Conservation (phyloP, 495 filamentous ascomycete genomes). For the Podospora anserina region DNA sequence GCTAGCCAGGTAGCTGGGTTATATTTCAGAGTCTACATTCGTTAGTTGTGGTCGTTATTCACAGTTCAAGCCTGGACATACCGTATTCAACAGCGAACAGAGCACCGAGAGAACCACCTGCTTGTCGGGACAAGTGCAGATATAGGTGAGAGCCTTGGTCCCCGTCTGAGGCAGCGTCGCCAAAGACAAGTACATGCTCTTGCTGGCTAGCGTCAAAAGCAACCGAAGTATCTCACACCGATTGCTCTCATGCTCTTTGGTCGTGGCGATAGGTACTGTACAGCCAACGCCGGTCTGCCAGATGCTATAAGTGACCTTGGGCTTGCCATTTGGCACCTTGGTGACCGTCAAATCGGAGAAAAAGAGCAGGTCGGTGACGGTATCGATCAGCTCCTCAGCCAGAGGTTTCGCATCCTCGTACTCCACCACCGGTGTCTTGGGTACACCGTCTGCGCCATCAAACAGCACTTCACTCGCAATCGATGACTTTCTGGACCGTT, state of each 20-base stretch:
- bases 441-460: constrained; percentile 65
- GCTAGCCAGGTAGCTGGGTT: constrained; percentile 93
- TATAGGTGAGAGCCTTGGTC: constrained; percentile 82
- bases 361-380: constrained; percentile 85
- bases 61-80: constrained; percentile 41
- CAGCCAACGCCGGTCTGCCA: constrained; percentile 98
- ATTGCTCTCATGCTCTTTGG: constrained; percentile 86
- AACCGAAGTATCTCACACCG: constrained; percentile 85
- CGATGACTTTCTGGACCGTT: constrained; percentile 50
- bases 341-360: constrained; percentile 87
- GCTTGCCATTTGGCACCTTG: constrained; percentile 57
- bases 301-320: constrained; percentile 87
- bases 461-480: constrained; percentile 74
- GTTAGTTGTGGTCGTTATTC: constrained; percentile 22
- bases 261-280: constrained; percentile 82
- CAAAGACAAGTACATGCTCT: constrained; percentile 89
- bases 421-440: constrained; percentile 53
- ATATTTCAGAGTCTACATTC: constrained; percentile 79
- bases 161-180: constrained; percentile 81
- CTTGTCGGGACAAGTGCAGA: constrained; percentile 81
- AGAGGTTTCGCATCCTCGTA: constrained; percentile 83
- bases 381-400: constrained; percentile 91
- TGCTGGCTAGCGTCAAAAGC: constrained; percentile 79
- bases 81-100: constrained; percentile 95
- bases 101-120: constrained; percentile 84